Evolutionary conservation across 257 asterid genomes (phyloP).

Genomic region (Striga asiatica): DNA sequence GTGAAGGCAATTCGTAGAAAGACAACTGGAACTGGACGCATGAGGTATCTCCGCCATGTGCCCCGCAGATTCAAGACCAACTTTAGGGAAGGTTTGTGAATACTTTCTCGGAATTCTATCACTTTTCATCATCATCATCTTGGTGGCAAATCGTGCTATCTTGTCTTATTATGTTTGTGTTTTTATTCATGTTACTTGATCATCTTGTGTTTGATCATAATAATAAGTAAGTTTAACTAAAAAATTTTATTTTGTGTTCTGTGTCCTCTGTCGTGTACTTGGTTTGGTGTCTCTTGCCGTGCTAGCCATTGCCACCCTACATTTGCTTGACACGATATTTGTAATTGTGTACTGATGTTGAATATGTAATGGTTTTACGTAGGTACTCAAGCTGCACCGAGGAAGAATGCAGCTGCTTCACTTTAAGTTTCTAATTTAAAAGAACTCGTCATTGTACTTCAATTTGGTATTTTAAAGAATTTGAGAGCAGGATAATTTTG

Average conservation of each 20-base stretch:
- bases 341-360: not conserved
- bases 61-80: conserved; percentile 69
- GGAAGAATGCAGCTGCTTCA: conserved; percentile 73
- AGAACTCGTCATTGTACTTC: conserved; percentile 17
- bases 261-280: too few species aligned
- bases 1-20: conserved; percentile 63
- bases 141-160: too few species aligned
- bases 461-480: conserved; percentile 16
- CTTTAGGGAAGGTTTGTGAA: conserved; percentile 51
- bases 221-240: too few species aligned
- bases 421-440: conserved; percentile 26
- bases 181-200: too few species aligned
- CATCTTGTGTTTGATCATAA: too few species aligned
- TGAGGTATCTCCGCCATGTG: conserved; percentile 66
- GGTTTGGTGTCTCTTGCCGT: too few species aligned
- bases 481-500: conserved; percentile 24
- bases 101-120: not conserved
- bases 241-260: too few species aligned
- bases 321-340: not conserved
- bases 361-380: not conserved
- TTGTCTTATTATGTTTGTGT: too few species aligned
- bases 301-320: too few species aligned
- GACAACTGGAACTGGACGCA: conserved; percentile 69
- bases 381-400: conserved; percentile 92
- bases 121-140: too few species aligned